A percentile compares a stretch with the other conserved stretches of the same genome.
These are phyloP conservation scores for Zygnema circumcarinatum DNA, from an alignment of 139 green algal genomes.

Conservation along the genomic window DNA sequence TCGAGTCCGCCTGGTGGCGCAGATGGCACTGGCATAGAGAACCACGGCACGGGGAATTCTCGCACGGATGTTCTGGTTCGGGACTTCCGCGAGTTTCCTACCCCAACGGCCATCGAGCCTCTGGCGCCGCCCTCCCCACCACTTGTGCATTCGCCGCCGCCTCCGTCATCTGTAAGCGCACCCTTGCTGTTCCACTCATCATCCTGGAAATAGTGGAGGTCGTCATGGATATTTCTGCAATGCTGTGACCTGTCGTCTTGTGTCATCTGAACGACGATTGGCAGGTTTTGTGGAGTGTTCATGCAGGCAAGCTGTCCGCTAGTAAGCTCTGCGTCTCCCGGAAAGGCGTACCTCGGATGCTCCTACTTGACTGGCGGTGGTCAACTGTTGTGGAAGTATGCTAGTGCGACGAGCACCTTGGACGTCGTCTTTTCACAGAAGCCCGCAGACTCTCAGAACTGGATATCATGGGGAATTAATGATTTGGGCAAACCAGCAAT, in stretches of 20 bases:
- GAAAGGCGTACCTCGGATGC: too few relatives aligned
- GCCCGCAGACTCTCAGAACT: neutral
- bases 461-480: conserved; percentile 7
- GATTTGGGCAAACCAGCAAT: neutral
- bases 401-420: neutral
- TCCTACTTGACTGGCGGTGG: neutral
- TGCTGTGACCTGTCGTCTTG: too few relatives aligned
- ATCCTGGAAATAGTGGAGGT: too few relatives aligned
- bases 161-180: too few relatives aligned
- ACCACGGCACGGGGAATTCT: neutral
- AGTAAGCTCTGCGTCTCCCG: conserved; percentile 1
- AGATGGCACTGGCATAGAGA: neutral
- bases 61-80: neutral
- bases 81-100: neutral
- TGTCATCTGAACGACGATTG: too few relatives aligned
- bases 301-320: neutral
- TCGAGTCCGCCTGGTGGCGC: neutral
- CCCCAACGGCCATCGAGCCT: neutral
- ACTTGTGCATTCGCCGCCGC: neutral
- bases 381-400: neutral
- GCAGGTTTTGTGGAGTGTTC: too few relatives aligned
- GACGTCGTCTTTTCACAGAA: neutral
- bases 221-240: too few relatives aligned
- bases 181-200: too few relatives aligned
- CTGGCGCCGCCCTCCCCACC: too few relatives aligned